Evolutionary conservation across 179 eudicot genomes (phyloP).

Genomic region (Monotropa hypopitys): DNA sequence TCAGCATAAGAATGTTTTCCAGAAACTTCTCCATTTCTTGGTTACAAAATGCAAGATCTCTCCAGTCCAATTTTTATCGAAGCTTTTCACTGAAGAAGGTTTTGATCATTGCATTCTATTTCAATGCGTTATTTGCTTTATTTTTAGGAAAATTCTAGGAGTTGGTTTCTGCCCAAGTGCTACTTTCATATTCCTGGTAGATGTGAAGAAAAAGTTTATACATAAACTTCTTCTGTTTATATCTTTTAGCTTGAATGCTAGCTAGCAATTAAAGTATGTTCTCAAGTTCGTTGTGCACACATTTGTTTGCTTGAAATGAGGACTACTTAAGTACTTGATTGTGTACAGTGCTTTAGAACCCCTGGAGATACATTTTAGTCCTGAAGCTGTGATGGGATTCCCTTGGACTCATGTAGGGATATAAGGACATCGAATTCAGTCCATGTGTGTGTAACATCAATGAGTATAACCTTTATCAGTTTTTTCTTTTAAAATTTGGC

Average conservation of each 20-base stretch:
- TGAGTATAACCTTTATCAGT: neutral
- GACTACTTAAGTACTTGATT: neutral
- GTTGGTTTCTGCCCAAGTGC: neutral
- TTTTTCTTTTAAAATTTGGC: neutral
- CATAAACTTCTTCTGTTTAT: neutral
- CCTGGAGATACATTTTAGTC: neutral
- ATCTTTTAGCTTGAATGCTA: neutral
- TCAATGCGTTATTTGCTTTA: neutral
- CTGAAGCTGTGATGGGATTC: neutral
- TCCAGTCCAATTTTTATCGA: conserved; percentile 35
- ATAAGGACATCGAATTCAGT: neutral
- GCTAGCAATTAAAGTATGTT: neutral
- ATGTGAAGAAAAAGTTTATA: no score
- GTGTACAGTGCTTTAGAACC: neutral
- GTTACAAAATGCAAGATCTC: conserved; percentile 36
- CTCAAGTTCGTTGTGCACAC: neutral
- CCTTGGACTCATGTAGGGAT: neutral
- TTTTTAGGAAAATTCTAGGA: neutral
- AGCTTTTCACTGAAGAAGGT: conserved; percentile 55
- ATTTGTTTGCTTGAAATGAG: neutral
- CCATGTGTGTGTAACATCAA: neutral
- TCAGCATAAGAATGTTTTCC: conserved; percentile 38
- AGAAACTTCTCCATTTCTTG: conserved; percentile 45
- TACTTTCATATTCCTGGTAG: neutral
- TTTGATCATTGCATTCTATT: neutral